Evolutionary conservation across 2,329 filamentous ascomycete species (phyloP).

Genomic region (Malbranchea zuffiana): DNA sequence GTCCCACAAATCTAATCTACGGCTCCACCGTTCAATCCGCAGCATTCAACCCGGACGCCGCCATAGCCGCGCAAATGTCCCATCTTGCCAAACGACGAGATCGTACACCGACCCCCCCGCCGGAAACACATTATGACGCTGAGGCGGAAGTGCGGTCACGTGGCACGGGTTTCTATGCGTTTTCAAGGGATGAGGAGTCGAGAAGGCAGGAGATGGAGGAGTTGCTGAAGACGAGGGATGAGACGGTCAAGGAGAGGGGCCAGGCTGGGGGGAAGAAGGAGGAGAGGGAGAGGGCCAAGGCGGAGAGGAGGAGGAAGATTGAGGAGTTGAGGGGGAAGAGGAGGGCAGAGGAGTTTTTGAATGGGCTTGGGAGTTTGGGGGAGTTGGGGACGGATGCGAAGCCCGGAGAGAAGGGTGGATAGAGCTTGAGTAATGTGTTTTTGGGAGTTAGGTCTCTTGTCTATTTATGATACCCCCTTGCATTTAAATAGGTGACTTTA

Average conservation of each 20-base stretch:
- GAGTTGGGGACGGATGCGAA: slow-evolving; percentile 17
- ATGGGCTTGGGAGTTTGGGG: slow-evolving; percentile 38
- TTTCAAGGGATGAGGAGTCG: slow-evolving; percentile 62
- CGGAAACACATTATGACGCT: slow-evolving; percentile 75
- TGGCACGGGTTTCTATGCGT: slow-evolving; percentile 85
- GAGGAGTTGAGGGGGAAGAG: slow-evolving; percentile 49
- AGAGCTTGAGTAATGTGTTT: neutral
- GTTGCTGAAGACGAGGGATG: slow-evolving; percentile 54
- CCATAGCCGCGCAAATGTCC: slow-evolving; percentile 58
- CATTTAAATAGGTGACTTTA: no score
- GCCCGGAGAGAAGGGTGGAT: neutral
- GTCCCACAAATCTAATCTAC: slow-evolving; percentile 62
- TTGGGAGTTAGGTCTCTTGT: neutral
- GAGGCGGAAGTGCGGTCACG: slow-evolving; percentile 72
- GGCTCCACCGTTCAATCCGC: slow-evolving; percentile 74
- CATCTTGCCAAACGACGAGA: slow-evolving; percentile 68
- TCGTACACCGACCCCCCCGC: slow-evolving; percentile 66
- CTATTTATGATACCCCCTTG: slow-evolving; percentile 9
- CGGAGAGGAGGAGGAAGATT: slow-evolving; percentile 42
- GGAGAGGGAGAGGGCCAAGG: slow-evolving; percentile 51
- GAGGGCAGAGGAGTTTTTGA: slow-evolving; percentile 62
- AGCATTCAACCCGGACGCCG: slow-evolving; percentile 69
- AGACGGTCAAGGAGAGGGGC: slow-evolving; percentile 55
- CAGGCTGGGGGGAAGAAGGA: slow-evolving; percentile 48
- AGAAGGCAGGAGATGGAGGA: slow-evolving; percentile 63